Base-by-base conservation (phyloP, 2,329 filamentous ascomycete genomes). In the Exophiala spinifera region DNA sequence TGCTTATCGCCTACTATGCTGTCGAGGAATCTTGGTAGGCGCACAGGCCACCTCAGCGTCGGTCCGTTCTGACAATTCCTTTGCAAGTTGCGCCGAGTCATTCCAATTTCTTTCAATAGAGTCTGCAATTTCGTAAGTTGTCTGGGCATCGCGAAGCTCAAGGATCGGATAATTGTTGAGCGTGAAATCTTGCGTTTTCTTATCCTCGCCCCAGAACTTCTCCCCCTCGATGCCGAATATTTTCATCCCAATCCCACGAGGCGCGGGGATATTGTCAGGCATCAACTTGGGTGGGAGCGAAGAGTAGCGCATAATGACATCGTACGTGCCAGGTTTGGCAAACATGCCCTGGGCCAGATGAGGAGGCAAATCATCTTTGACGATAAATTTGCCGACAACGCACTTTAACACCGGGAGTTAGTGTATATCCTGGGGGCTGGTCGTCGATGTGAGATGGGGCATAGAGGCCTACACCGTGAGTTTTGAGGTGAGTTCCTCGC, bases 151-250 rank as follows among this genome's bases (percentile, higher is more conserved):
- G 19, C 73, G 70, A 6, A 79, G 69, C 40, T 80, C 75, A 10
- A 79, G 68, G 1, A 71, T 68, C 1, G 75, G 76, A 1, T 74
- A 74, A 53, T 69, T 75, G 61, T 79, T 79, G 64, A 79, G 79
- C 15, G 74, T 73, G 59, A 79, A 74, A 57, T 78, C 74, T 37
- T 69, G 65, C 2, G 66, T 69, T 0, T 58, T 57, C 11, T 61
- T 61, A 21, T 68, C 61, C 61, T 70, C 67, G 37, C 71, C 72
- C 25, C 66, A 66, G 46, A 76, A 72, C 63, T 70, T 71, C 19
- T 72, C 70, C 5, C 73, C 74, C 4, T 70, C 45, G n/a, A 79
- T 72, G 49, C 74, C 70, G 64, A 79, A 79, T 39, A 79, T 62
- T 59, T 79, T 79, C 68, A 79, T 77, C 10, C 65, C 72, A 39